Percentiles rank a stretch among this genome's conserved stretches.
Evolutionary conservation across 768 basidiomycete genomes (phyloP).

Genomic region (Russula earlei): DNA sequence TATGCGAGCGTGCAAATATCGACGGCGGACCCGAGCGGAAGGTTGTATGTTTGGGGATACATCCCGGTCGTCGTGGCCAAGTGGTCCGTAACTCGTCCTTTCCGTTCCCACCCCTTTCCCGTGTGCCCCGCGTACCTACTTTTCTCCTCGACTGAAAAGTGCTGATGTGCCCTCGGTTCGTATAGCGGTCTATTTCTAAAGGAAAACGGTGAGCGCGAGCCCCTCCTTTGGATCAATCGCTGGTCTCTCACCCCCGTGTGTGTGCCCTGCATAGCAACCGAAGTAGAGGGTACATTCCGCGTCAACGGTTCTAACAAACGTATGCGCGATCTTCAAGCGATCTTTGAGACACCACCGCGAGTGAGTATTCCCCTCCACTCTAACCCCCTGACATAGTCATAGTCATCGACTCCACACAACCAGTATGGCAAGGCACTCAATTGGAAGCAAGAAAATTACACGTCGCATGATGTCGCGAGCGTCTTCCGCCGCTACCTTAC

Average conservation of each 20-base stretch:
- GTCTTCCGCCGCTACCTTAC: conserved; percentile 94
- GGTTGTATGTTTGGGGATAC: conserved; percentile 85
- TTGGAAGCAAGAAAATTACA: conserved; percentile 80
- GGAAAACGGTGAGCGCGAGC: conserved; percentile 58
- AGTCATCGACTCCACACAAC: not conserved
- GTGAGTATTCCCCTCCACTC: conserved; percentile 37
- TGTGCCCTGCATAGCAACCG: conserved; percentile 51
- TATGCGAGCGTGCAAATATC: conserved; percentile 92
- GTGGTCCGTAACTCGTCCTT: conserved; percentile 49
- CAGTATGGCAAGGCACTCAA: conserved; percentile 92
- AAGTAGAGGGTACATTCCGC: conserved; percentile 88
- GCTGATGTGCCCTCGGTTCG: not conserved
- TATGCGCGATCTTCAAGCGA: conserved; percentile 89
- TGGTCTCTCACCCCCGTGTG: not conserved
- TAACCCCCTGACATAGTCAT: not conserved
- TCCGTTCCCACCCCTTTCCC: not conserved
- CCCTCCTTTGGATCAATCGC: not conserved
- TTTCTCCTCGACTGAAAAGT: conserved; percentile 8
- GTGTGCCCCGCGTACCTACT: not conserved
- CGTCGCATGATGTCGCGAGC: conserved; percentile 94
- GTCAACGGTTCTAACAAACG: conserved; percentile 92
- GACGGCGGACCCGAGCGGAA: conserved; percentile 73
- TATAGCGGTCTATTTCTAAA: conserved; percentile 86
- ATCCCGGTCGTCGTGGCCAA: conserved; percentile 97
- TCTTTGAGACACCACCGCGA: conserved; percentile 82